Conservation (phyloP, 1,284 basidiomycete genomes). For the Termitomyces sp. region DNA sequence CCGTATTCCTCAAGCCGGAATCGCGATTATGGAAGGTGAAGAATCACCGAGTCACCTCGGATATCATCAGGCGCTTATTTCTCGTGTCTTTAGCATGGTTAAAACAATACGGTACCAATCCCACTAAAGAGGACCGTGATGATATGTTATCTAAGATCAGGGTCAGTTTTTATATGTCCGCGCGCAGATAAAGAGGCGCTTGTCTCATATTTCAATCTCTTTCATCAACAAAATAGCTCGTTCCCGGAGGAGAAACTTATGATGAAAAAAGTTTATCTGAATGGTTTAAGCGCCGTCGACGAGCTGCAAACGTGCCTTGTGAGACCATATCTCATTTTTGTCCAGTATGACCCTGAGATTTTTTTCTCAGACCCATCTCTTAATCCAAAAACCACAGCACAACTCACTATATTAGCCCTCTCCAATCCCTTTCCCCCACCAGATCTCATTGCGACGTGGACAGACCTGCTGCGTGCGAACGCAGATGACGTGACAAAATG, state of each 20-base stretch:
- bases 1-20: constrained; percentile 7
- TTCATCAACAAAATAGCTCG: constrained; percentile 10
- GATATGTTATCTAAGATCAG: constrained; percentile 17
- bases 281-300: constrained; percentile 20
- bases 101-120: constrained; percentile 5
- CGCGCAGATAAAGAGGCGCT: neutral
- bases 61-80: constrained; percentile 7
- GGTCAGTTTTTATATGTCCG: constrained; percentile 14
- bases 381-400: constrained; percentile 17
- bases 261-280: constrained; percentile 1
- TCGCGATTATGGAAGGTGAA: constrained; percentile 18
- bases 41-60: constrained; percentile 1
- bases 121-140: constrained; percentile 10
- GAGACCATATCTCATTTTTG: neutral
- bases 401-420: constrained; percentile 25
- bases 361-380: constrained; percentile 20
- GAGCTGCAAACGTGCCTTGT: constrained; percentile 6
- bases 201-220: neutral
- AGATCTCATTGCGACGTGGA: constrained; percentile 30
- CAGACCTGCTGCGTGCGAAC: constrained; percentile 25
- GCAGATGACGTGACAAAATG: constrained; percentile 25
- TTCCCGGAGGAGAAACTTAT: constrained; percentile 23
- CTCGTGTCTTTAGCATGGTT: constrained; percentile 13
- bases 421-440: constrained; percentile 22
- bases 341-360: neutral